A percentile compares a stretch with the other conserved stretches of the same genome.
phyloP scores from a whole-genome alignment of 2,329 filamentous ascomycete species.

The Trichophyton rubrum region DNA sequence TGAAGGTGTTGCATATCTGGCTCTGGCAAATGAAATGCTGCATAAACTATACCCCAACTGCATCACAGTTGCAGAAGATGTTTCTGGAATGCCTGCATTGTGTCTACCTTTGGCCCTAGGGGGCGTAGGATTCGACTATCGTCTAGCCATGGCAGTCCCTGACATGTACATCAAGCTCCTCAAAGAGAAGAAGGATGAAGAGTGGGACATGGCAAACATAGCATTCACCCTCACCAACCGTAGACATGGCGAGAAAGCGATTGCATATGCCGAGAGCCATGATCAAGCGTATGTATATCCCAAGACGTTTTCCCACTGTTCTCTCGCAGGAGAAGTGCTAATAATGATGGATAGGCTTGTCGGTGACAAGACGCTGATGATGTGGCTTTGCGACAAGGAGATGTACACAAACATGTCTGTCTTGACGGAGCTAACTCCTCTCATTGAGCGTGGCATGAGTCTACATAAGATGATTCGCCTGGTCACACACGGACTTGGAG shows the following conservation, averaged over 20 bases:
- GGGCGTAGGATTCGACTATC: conserved; percentile 92
- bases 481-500: conserved; percentile 78
- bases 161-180: conserved; percentile 99
- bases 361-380: conserved; percentile 91
- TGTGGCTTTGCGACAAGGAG: conserved; percentile 95
- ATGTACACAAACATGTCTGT: conserved; percentile 97
- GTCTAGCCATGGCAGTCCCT: conserved; percentile 91
- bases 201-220: conserved; percentile 83
- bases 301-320: neutral
- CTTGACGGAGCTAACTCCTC: conserved; percentile 67
- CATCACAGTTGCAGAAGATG: conserved; percentile 92
- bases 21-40: conserved; percentile 92
- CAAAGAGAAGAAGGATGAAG: conserved; percentile 79
- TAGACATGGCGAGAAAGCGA: conserved; percentile 92
- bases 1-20: conserved; percentile 86
- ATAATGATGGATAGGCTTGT: conserved; percentile 55
- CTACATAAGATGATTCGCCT: conserved; percentile 97
- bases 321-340: neutral
- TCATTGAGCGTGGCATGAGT: conserved; percentile 81
- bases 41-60: conserved; percentile 75
- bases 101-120: conserved; percentile 76
- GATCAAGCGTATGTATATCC: conserved; percentile 71
- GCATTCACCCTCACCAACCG: conserved; percentile 83
- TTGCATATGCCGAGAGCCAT: conserved; percentile 93
- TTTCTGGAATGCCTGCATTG: conserved; percentile 96